phyloP scores from a whole-genome alignment of 805 yeast species.

The Metschnikowia gelsemii region DNA sequence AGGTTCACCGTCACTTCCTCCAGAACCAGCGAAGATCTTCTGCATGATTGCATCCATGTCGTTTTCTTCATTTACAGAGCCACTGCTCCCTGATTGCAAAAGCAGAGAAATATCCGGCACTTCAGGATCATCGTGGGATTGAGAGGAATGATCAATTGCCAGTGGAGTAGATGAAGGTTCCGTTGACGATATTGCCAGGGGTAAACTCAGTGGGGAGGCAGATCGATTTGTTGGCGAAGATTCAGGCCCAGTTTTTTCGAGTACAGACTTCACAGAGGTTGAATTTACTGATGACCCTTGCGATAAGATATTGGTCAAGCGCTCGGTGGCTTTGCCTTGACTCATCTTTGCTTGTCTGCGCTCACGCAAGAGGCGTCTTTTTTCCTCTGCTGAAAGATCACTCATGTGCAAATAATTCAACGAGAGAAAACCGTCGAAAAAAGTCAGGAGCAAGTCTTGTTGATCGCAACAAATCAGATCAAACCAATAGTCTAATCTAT shows the following conservation, averaged over 20 bases:
- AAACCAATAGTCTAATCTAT: no score
- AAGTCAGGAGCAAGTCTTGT: no score
- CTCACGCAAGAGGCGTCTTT: conserved; percentile 56
- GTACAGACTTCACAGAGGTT: conserved; percentile 33
- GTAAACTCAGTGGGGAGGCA: background rate
- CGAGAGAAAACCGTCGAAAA: no score
- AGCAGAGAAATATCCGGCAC: conserved; percentile 35
- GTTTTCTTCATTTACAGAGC: conserved; percentile 11
- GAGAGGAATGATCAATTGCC: conserved; percentile 1
- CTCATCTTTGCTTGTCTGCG: conserved; percentile 64
- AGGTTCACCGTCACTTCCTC: conserved; percentile 15
- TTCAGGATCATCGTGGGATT: conserved; percentile 38
- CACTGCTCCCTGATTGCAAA: conserved; percentile 10
- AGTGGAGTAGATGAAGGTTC: background rate
- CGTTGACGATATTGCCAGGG: background rate
- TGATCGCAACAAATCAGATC: no score
- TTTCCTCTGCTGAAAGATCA: conserved; percentile 53
- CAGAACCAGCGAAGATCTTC: conserved; percentile 26
- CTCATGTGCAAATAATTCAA: conserved; percentile 30
- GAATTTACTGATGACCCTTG: conserved; percentile 41
- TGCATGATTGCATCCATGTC: conserved; percentile 39
- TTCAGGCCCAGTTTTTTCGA: conserved; percentile 11
- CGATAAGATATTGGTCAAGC: conserved; percentile 49
- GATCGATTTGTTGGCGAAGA: background rate
- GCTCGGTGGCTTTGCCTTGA: conserved; percentile 51